Base-by-base conservation (phyloP, 805 yeast genomes). In the Hanseniaspora clermontiae region DNA sequence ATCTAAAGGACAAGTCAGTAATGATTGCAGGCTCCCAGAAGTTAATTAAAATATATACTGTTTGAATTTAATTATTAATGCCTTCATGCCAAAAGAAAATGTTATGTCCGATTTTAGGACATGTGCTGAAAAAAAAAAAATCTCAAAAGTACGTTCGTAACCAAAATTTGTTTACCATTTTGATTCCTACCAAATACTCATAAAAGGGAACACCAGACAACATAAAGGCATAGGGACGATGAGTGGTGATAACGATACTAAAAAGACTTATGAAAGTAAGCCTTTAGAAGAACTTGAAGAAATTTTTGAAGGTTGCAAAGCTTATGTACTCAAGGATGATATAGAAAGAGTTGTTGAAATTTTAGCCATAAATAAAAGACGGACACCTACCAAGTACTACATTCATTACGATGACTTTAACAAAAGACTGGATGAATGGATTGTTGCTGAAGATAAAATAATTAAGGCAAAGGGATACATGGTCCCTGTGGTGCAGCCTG, bases 401-500 rank as follows among this genome's bases (percentile, higher is more conserved):
- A 96, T 93, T 34, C 99, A 93, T 69, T 93, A 89, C 71, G 87
- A 82, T 54, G 96, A 90, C 62, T 93, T 83, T 74, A 93, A 93
- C 73, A 93, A 93, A 69, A 84, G 99, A 68, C 76, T 93, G 62
- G 99, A 93, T 72, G 98, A 93, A 68, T 91, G 97, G 97, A 80
- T 93, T 7, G 74, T 77, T 20, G 74, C 79, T 5, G 82, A 81
- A 39, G 76, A 95, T 53, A 81, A 93, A 11, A 87, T 88, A 66
- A 77, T 81, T 55, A 72, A 75, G n/a, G 73, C 81, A 56, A 87
- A 87, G 0, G 79, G 91, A 57, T 78, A 78, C 19, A 45, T 53
- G 51, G 73, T 81, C 60, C 96, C 96, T 0, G 81, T 78, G 60
- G 81, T 81, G 0, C 79, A 77, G 59, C 52, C 61, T 36, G 61